Conservation (phyloP, 306 rosid species). For the Vachellia pachyceras region DNA sequence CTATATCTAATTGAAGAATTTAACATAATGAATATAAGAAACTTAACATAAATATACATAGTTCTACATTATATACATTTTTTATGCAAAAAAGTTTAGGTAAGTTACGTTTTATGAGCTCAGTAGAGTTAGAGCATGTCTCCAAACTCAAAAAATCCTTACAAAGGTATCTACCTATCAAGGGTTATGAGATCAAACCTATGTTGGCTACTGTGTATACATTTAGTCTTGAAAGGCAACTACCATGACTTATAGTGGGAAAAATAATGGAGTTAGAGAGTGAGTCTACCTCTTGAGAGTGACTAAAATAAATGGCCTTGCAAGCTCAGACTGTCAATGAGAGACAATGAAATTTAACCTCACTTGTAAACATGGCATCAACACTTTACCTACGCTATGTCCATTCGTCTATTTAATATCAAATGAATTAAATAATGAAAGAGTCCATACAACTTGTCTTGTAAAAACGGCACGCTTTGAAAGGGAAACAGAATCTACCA, state of each 20-base stretch:
- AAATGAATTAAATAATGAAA: neutral
- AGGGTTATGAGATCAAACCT: too few relatives aligned
- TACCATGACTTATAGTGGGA: neutral
- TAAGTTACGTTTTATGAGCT: too few relatives aligned
- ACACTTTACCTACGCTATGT: neutral
- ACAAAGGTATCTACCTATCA: too few relatives aligned
- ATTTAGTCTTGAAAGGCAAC: neutral
- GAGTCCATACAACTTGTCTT: neutral
- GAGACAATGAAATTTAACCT: neutral
- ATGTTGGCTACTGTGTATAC: too few relatives aligned
- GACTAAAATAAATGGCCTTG: neutral
- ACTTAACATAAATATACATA: too few relatives aligned
- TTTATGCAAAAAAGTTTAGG: too few relatives aligned
- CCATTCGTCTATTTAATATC: too few relatives aligned
- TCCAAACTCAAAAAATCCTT: too few relatives aligned
- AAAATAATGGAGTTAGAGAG: neutral
- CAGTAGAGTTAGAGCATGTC: too few relatives aligned
- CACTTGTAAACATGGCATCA: constrained; percentile 35
- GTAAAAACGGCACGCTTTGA: constrained; percentile 21
- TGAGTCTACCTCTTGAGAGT: neutral
- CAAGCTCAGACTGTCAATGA: neutral
- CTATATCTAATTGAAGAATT: too few relatives aligned
- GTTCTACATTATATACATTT: too few relatives aligned
- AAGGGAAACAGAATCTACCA: constrained; percentile 25
- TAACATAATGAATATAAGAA: too few relatives aligned